Evolutionary conservation across 1,284 basidiomycete genomes (phyloP).

Genomic region (Blastosporella zonata): DNA sequence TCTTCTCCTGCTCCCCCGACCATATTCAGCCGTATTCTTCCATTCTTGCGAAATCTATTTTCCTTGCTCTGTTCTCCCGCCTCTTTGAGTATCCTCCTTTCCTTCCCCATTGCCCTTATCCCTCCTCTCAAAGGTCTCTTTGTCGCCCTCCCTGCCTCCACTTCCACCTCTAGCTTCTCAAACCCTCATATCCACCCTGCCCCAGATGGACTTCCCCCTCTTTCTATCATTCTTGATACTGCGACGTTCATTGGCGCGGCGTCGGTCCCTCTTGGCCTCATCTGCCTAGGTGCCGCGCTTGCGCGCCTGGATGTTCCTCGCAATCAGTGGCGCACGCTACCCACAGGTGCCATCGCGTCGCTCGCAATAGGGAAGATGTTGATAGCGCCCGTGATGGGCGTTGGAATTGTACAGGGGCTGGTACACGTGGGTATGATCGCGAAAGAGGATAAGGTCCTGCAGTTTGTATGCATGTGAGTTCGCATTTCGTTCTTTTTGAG

Average conservation of each 20-base stretch:
- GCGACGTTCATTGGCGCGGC: constrained; percentile 69
- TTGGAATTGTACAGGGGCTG: constrained; percentile 57
- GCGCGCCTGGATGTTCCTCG: constrained; percentile 61
- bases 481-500: background rate
- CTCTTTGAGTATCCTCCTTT: constrained; percentile 62
- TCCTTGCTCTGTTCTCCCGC: constrained; percentile 49
- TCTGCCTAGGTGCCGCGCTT: constrained; percentile 73
- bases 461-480: constrained; percentile 70
- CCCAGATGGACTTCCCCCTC: constrained; percentile 74
- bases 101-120: constrained; percentile 66
- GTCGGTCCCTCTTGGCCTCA: constrained; percentile 69
- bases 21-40: background rate
- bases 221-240: constrained; percentile 65
- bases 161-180: constrained; percentile 14
- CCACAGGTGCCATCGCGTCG: constrained; percentile 61
- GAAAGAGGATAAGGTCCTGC: constrained; percentile 56
- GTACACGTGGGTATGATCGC: constrained; percentile 48
- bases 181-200: constrained; percentile 50
- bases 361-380: constrained; percentile 66
- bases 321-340: constrained; percentile 51
- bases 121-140: constrained; percentile 73
- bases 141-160: constrained; percentile 43
- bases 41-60: constrained; percentile 28
- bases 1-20: background rate
- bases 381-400: constrained; percentile 67